Evolutionary conservation across 1,139 yeast species (phyloP).

Genomic region (Eremothecium gossypii): DNA sequence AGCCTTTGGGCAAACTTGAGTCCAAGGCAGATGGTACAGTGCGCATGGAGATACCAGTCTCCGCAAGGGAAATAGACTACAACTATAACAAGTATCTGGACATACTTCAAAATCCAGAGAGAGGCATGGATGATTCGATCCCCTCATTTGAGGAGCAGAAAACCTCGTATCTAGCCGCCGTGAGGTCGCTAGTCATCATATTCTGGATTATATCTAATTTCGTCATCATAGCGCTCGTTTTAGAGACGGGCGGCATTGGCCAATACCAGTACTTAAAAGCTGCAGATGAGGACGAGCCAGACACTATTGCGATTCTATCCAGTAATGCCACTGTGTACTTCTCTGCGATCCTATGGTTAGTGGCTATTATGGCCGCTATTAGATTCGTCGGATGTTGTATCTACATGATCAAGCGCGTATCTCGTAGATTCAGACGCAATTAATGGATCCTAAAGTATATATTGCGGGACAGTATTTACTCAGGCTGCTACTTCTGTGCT

Average conservation of each 20-base stretch:
- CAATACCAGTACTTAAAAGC: slow-evolving; percentile 24
- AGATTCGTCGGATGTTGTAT: slow-evolving; percentile 59
- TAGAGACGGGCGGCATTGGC: slow-evolving; percentile 51
- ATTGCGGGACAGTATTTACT: no score
- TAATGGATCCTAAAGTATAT: not conserved
- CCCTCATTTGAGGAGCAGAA: slow-evolving; percentile 46
- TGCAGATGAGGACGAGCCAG: slow-evolving; percentile 20
- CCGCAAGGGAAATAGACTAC: slow-evolving; percentile 50
- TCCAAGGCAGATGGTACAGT: slow-evolving; percentile 67
- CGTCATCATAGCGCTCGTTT: slow-evolving; percentile 58
- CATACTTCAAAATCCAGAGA: slow-evolving; percentile 42
- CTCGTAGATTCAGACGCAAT: not conserved
- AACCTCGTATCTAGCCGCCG: slow-evolving; percentile 63
- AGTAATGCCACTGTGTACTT: slow-evolving; percentile 47
- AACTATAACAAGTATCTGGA: slow-evolving; percentile 54
- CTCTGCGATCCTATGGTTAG: slow-evolving; percentile 69
- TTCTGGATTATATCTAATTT: slow-evolving; percentile 75
- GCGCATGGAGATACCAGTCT: slow-evolving; percentile 63
- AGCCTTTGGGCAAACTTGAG: slow-evolving; percentile 54
- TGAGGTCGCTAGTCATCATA: slow-evolving; percentile 72
- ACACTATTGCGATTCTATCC: slow-evolving; percentile 29
- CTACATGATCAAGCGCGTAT: slow-evolving; percentile 30
- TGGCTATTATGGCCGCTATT: slow-evolving; percentile 69
- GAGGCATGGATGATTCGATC: slow-evolving; percentile 34
- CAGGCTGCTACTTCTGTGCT: not conserved